phyloP scores from a whole-genome alignment of 768 basidiomycete genomes.

The Mycena floridula region DNA sequence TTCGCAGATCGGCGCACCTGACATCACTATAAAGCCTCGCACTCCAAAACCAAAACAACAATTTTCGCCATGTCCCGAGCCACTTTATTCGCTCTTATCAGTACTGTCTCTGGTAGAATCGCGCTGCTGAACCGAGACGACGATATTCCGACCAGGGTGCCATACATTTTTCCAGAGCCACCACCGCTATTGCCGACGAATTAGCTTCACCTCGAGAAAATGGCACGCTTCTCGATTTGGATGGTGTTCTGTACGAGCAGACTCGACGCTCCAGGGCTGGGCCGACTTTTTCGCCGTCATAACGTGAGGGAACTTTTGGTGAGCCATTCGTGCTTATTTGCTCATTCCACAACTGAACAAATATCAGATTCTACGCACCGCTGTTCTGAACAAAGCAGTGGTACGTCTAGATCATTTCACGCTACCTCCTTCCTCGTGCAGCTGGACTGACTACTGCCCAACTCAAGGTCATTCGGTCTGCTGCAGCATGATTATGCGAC shows the following conservation, averaged over 20 bases:
- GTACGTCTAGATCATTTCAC: no score
- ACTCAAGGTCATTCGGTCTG: no score
- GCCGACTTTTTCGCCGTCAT: slow-evolving; percentile 27
- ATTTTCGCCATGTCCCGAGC: background rate
- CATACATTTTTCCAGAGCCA: slow-evolving; percentile 34
- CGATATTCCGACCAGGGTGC: slow-evolving; percentile 34
- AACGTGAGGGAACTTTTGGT: slow-evolving; percentile 31
- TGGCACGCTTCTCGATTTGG: slow-evolving; percentile 29
- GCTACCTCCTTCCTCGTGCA: no score
- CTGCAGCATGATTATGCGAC: no score
- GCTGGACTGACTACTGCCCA: no score
- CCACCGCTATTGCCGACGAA: slow-evolving; percentile 28
- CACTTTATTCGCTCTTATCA: background rate
- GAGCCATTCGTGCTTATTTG: slow-evolving; percentile 4
- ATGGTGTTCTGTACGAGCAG: slow-evolving; percentile 30
- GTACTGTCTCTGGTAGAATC: background rate
- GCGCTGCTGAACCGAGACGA: slow-evolving; percentile 22
- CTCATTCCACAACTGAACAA: no score
- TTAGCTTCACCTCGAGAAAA: slow-evolving; percentile 27
- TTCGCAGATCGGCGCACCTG: no score
- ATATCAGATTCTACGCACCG: no score
- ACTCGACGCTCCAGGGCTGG: slow-evolving; percentile 26
- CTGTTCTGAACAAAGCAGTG: no score
- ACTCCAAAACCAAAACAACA: no score
- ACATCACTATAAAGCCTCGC: no score